Evolutionary conservation across 2,329 filamentous ascomycete genomes (phyloP), one percentile per base, ranked within the genome.

Genomic region (Ceratocystis harringtonii): DNA sequence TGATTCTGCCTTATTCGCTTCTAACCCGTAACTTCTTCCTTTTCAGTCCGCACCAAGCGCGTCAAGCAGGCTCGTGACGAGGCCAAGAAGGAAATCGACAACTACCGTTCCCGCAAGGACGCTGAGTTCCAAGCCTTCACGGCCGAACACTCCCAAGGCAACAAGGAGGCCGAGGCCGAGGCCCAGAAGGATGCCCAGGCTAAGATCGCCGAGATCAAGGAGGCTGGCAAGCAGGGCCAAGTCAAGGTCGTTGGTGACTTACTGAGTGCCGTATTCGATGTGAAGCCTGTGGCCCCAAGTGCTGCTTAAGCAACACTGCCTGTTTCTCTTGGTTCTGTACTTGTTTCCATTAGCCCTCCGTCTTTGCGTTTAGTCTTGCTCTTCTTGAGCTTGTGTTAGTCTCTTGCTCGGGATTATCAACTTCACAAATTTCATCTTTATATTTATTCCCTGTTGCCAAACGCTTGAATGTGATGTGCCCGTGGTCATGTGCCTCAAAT

Each of bases 41-140:
- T 30, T 17, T 32, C 19, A 76, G 74, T 74, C 82, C 91, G 94
- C 74, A 96, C 94, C 69, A 96, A 96, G 82, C 87, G 91, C 74
- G 90, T 99, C 78, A 95, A 90, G 78, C 94, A 97, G 79, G 94
- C 94, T 69, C 89, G 92, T 74, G 86, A 89, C 74, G 94, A 99
- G 78, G 94, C 94, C 69, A 95, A 96, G 79, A 95, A 95, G 78
- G 92, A 99, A 76, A 96, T 99, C 73, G 89, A 96, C 70, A 88
- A 90, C 66, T 97, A 99, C 81, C 85, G 86, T 75, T 84, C 86
- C 72, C 78, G 87, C 72, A 99, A 96, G 80, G 94, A 99, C 73
- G 83, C 89, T 44, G 92, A 97, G 77, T 97, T 91, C 80, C 92
- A 94, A 81, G 87, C 88, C 74, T 97, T 95, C 72, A 91, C 97